A percentile compares a stretch with the other conserved stretches of the same genome.
phyloP scores from a whole-genome alignment of 345 rosid genomes.

The Populus euphratica region DNA sequence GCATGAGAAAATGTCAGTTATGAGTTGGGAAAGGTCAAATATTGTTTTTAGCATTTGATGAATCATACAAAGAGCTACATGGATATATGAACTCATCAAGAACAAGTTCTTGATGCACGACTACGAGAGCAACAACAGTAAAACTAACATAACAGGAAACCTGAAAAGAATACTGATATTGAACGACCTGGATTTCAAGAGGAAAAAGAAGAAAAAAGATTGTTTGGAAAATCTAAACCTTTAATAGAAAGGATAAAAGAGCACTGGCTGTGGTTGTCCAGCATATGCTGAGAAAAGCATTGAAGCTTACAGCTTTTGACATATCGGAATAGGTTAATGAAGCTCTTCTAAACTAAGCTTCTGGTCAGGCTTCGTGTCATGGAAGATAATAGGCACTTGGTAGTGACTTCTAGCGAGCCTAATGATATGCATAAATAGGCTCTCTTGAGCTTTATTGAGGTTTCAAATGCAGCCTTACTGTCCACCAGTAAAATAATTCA shows the following conservation, averaged over 20 bases:
- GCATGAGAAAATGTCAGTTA: not conserved
- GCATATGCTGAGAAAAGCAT: not conserved
- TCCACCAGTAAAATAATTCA: not conserved
- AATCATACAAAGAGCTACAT: not conserved
- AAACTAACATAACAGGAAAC: not conserved
- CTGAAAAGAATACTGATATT: not conserved
- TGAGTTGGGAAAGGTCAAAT: not conserved
- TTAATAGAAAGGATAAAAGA: no score
- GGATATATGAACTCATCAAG: not conserved
- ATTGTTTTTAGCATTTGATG: not conserved
- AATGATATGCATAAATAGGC: no score
- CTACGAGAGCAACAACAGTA: not conserved
- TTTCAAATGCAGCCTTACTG: no score
- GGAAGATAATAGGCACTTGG: no score
- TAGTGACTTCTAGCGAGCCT: no score
- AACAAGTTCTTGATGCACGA: not conserved
- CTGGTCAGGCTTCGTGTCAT: no score
- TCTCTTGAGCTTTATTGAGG: no score
- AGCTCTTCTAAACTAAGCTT: not conserved
- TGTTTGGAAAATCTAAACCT: not conserved
- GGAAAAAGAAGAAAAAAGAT: not conserved
- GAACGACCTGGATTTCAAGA: not conserved
- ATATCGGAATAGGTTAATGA: not conserved
- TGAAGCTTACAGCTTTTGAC: not conserved
- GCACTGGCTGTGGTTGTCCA: not conserved